Percentiles rank a stretch among this genome's conserved stretches.
These are phyloP conservation scores for Cladosporium halotolerans DNA, from an alignment of 2,329 filamentous ascomycete genomes.

Conservation along the genomic window DNA sequence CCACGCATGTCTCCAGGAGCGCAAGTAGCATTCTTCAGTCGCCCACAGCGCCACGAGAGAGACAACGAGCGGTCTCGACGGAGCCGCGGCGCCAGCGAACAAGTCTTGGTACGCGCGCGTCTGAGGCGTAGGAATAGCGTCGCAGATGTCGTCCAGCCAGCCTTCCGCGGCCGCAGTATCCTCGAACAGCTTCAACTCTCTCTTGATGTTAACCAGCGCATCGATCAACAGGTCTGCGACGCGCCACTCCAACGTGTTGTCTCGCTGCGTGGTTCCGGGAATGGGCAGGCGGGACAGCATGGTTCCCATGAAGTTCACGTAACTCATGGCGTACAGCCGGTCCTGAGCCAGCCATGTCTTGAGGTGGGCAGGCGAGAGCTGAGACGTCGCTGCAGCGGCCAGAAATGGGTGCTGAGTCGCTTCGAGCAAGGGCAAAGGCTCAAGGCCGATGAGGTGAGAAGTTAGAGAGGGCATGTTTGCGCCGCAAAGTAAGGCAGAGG, in stretches of 20 bases:
- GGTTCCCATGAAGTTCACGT: slow-evolving; percentile 60
- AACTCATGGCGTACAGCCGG: slow-evolving; percentile 63
- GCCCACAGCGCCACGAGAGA: slow-evolving; percentile 67
- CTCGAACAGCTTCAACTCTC: slow-evolving; percentile 62
- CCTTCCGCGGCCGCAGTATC: slow-evolving; percentile 48
- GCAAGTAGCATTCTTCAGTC: slow-evolving; percentile 56
- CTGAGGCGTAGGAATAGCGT: slow-evolving; percentile 21
- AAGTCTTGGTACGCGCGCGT: slow-evolving; percentile 48
- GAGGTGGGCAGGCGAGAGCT: slow-evolving; percentile 51
- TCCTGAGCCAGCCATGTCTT: slow-evolving; percentile 67
- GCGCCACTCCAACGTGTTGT: slow-evolving; percentile 48
- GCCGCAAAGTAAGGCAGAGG: neutral
- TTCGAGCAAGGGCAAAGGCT: slow-evolving; percentile 41
- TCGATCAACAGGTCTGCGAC: slow-evolving; percentile 58
- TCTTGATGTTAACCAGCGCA: slow-evolving; percentile 58
- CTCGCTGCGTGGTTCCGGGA: slow-evolving; percentile 36
- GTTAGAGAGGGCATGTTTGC: slow-evolving; percentile 47
- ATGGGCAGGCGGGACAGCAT: slow-evolving; percentile 57
- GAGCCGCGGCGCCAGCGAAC: slow-evolving; percentile 51
- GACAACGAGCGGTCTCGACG: slow-evolving; percentile 52
- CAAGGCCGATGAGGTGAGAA: slow-evolving; percentile 48
- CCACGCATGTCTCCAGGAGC: slow-evolving; percentile 42
- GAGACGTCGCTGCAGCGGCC: slow-evolving; percentile 55
- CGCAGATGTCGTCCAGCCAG: slow-evolving; percentile 42
- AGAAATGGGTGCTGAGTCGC: slow-evolving; percentile 66